These are phyloP conservation scores for Arthroderma sp. DNA, from an alignment of 2,329 filamentous ascomycete genomes.

Conservation along the genomic window DNA sequence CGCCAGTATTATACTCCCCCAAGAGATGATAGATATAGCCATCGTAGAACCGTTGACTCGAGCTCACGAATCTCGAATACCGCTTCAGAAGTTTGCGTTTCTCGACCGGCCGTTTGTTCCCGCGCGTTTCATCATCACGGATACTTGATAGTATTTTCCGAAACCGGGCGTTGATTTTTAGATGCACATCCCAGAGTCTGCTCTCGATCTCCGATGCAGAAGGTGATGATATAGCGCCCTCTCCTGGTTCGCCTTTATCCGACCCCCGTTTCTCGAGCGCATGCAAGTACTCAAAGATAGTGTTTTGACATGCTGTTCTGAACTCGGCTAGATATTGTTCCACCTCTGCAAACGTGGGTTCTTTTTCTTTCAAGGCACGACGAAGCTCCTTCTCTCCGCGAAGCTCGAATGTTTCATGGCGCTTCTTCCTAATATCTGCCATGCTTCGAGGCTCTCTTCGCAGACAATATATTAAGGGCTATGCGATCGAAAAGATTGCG, in stretches of 20 bases:
- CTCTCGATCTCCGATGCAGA: slow-evolving; percentile 44
- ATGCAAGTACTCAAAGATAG: background rate
- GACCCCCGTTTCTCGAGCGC: background rate
- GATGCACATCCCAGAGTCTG: slow-evolving; percentile 67
- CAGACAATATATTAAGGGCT: no score
- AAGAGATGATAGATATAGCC: slow-evolving; percentile 69
- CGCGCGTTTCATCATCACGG: slow-evolving; percentile 30
- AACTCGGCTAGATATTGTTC: slow-evolving; percentile 31
- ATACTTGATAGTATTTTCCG: slow-evolving; percentile 51
- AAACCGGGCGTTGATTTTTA: slow-evolving; percentile 64
- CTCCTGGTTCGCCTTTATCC: slow-evolving; percentile 58
- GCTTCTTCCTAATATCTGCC: no score
- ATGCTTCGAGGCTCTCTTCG: no score
- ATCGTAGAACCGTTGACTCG: slow-evolving; percentile 77
- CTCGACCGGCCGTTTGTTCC: slow-evolving; percentile 44
- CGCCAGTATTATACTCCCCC: slow-evolving; percentile 27
- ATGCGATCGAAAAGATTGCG: no score
- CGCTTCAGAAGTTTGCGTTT: slow-evolving; percentile 68
- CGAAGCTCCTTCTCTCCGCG: slow-evolving; percentile 38
- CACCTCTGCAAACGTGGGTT: slow-evolving; percentile 38
- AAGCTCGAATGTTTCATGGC: slow-evolving; percentile 10
- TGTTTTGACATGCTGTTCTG: background rate
- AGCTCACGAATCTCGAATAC: slow-evolving; percentile 75
- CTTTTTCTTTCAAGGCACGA: slow-evolving; percentile 36
- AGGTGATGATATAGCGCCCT: slow-evolving; percentile 15